phyloP scores from a whole-genome alignment of 2,329 filamentous ascomycete species.

The Dactylonectria estremocensis region DNA sequence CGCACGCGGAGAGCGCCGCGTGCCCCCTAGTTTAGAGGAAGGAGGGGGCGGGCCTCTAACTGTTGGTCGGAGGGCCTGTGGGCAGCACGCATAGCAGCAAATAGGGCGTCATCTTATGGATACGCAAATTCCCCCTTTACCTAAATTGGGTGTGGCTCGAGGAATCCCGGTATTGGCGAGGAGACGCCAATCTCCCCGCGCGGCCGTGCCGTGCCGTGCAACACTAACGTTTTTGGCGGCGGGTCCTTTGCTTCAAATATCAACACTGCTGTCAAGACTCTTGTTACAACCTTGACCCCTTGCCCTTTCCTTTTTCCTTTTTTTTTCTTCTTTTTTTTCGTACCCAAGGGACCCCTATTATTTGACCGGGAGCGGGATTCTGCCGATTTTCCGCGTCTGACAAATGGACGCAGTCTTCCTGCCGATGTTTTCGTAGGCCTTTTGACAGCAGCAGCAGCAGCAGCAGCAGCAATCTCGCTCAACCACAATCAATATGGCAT shows the following conservation, averaged over 20 bases:
- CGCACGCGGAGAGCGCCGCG: neutral
- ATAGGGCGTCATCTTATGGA: neutral
- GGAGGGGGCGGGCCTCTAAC: neutral
- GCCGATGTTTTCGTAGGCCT: conserved; percentile 1
- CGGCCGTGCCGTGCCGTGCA: neutral
- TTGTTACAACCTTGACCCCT: conserved; percentile 1
- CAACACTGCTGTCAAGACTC: neutral
- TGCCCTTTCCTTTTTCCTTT: neutral
- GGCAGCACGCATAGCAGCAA: neutral
- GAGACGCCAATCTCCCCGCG: neutral
- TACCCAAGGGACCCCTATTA: neutral
- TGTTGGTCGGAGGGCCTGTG: too few relatives aligned
- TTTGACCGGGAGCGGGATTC: neutral
- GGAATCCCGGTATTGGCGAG: neutral
- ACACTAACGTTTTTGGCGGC: neutral
- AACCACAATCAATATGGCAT: conserved; percentile 2
- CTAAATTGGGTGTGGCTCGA: neutral
- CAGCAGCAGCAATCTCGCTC: conserved; percentile 1
- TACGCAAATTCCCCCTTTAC: neutral
- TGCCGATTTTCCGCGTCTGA: conserved; percentile 1
- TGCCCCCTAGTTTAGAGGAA: neutral
- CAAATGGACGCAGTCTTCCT: neutral
- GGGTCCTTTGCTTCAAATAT: neutral
- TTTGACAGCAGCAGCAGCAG: neutral
- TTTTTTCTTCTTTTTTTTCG: neutral